Percentiles rank a stretch among this genome's conserved stretches.
Evolutionary conservation across 805 yeast species (phyloP).

Genomic region (Yarrowia hollandica): DNA sequence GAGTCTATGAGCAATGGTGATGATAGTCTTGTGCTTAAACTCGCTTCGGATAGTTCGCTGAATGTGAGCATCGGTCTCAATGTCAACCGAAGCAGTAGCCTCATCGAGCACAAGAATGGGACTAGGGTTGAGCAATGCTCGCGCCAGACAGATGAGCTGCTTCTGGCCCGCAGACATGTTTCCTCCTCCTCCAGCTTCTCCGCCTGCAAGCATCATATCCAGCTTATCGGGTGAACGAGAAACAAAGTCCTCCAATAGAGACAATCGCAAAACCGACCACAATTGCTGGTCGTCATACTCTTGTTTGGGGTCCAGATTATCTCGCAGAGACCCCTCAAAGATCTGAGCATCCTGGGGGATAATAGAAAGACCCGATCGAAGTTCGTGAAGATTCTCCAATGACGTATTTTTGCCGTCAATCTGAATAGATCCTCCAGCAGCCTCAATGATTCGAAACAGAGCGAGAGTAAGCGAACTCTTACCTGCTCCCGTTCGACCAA

Average conservation of each 20-base stretch:
- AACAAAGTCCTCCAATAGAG: slow-evolving; percentile 55
- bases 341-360: slow-evolving; percentile 90
- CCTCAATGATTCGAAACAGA: slow-evolving; percentile 65
- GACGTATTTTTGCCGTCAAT: slow-evolving; percentile 73
- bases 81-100: slow-evolving; percentile 79
- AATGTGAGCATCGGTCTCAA: slow-evolving; percentile 70
- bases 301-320: slow-evolving; percentile 76
- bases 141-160: slow-evolving; percentile 73
- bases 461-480: slow-evolving; percentile 75
- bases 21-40: slow-evolving; percentile 67
- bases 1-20: slow-evolving; percentile 82
- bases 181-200: slow-evolving; percentile 76
- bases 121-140: slow-evolving; percentile 70
- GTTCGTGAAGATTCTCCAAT: slow-evolving; percentile 61
- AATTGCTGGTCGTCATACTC: slow-evolving; percentile 55
- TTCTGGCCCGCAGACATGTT: slow-evolving; percentile 81
- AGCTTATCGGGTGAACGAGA: slow-evolving; percentile 44
- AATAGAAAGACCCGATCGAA: slow-evolving; percentile 70
- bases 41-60: slow-evolving; percentile 71
- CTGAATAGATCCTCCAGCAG: slow-evolving; percentile 51
- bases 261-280: slow-evolving; percentile 64
- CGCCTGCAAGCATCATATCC: slow-evolving; percentile 59
- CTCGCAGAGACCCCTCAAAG: slow-evolving; percentile 75
- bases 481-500: slow-evolving; percentile 93
- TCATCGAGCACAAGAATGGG: slow-evolving; percentile 75